These are phyloP conservation scores for Macrolepiota fuliginosa DNA, from an alignment of 768 basidiomycete species.

Conservation along the genomic window DNA sequence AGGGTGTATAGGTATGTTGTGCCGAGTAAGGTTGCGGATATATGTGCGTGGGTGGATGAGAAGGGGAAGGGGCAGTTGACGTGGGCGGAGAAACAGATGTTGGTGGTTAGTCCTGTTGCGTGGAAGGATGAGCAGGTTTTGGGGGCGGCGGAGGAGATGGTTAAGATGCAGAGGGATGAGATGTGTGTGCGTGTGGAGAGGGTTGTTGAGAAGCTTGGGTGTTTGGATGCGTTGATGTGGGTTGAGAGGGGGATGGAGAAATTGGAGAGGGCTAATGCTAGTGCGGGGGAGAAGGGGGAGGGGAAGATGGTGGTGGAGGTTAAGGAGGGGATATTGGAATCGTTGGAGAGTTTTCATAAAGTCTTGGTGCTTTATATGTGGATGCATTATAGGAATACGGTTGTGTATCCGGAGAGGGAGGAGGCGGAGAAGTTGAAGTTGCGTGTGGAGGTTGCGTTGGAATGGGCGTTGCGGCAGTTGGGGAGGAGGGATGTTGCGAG, in stretches of 20 bases:
- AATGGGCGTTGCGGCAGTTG: conserved; percentile 3
- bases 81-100: conserved; percentile 39
- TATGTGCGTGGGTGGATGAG: conserved; percentile 38
- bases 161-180: conserved; percentile 2
- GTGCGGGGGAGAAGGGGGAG: not conserved
- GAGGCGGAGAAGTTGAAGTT: conserved; percentile 1
- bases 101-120: conserved; percentile 52
- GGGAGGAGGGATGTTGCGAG: not conserved
- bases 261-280: conserved; percentile 10
- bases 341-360: conserved; percentile 77
- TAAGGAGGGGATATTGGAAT: conserved; percentile 2
- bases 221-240: conserved; percentile 38
- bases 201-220: conserved; percentile 29
- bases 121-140: conserved; percentile 42
- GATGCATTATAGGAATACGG: conserved; percentile 68
- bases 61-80: conserved; percentile 24
- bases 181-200: conserved; percentile 26
- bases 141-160: conserved; percentile 8
- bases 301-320: not conserved
- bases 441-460: conserved; percentile 10
- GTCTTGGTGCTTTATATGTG: conserved; percentile 79
- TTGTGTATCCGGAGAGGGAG: conserved; percentile 48
- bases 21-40: conserved; percentile 16
- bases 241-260: conserved; percentile 37
- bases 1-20: conserved; percentile 37